Conservation (phyloP, 202 grass and related monocot genomes). For the Setaria italica region DNA sequence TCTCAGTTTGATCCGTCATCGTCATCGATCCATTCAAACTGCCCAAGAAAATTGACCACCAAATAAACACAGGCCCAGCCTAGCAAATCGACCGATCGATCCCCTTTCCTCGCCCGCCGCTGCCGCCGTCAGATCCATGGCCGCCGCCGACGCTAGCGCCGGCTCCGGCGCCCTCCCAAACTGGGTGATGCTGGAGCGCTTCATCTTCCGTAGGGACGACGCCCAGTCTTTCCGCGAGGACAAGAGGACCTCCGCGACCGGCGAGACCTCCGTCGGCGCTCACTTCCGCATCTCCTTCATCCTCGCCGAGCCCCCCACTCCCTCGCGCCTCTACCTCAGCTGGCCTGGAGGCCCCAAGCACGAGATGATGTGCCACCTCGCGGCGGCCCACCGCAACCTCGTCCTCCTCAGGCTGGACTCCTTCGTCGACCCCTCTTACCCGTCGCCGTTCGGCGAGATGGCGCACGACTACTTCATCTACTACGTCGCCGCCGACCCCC, state of each 20-base stretch:
- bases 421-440: not conserved
- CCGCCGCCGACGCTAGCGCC: not conserved
- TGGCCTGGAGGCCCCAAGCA: too few relatives aligned
- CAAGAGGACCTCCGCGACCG: not conserved
- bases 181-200: slow-evolving; percentile 20
- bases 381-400: not conserved
- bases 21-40: too few relatives aligned
- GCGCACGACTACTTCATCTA: not conserved
- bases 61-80: too few relatives aligned
- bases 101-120: too few relatives aligned
- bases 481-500: not conserved
- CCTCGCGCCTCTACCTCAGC: not conserved
- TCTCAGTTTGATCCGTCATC: too few relatives aligned
- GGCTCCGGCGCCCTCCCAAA: not conserved
- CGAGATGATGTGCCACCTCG: not conserved
- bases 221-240: not conserved
- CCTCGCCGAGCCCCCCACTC: not conserved
- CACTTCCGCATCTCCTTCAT: not conserved
- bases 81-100: too few relatives aligned
- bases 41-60: too few relatives aligned
- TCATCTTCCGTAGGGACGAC: slow-evolving; percentile 16
- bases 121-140: not conserved
- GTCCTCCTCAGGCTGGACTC: slow-evolving; percentile 14
- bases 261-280: not conserved
- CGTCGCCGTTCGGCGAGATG: not conserved